Conservation (phyloP, 768 basidiomycete species). For the Lactarius psammicola region DNA sequence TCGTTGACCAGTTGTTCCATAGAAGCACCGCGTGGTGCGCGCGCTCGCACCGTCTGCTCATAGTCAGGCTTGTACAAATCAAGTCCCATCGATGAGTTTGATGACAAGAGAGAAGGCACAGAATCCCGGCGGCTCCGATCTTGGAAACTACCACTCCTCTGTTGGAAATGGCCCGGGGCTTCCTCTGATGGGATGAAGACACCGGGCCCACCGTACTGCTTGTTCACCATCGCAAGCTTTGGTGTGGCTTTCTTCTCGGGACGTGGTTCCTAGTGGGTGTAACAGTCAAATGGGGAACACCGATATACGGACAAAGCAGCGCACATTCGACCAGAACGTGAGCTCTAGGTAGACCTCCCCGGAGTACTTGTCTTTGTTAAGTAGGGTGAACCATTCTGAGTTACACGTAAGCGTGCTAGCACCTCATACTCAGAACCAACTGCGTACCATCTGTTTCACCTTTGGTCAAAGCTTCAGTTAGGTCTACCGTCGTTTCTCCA, state of each 20-base stretch:
- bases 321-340: constrained; percentile 94
- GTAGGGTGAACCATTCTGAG: constrained; percentile 91
- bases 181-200: constrained; percentile 55
- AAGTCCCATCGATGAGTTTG: constrained; percentile 57
- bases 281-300: constrained; percentile 10
- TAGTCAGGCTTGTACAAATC: constrained; percentile 77
- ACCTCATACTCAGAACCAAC: background rate
- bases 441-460: constrained; percentile 93
- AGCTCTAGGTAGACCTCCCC: constrained; percentile 96
- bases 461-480: constrained; percentile 87
- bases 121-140: constrained; percentile 49
- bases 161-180: constrained; percentile 24
- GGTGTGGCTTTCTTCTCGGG: constrained; percentile 65
- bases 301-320: constrained; percentile 34
- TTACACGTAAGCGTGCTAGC: constrained; percentile 23
- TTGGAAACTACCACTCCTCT: constrained; percentile 38
- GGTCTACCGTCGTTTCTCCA: constrained; percentile 84
- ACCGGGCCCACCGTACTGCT: constrained; percentile 77
- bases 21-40: constrained; percentile 35
- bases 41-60: constrained; percentile 47
- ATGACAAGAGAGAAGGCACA: constrained; percentile 58
- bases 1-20: constrained; percentile 60
- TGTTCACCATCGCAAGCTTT: constrained; percentile 50
- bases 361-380: constrained; percentile 87
- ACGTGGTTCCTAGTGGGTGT: constrained; percentile 59